Evolutionary conservation across 352 stramenopile species (phyloP).

Genomic region (Phytophthora hybrid): DNA sequence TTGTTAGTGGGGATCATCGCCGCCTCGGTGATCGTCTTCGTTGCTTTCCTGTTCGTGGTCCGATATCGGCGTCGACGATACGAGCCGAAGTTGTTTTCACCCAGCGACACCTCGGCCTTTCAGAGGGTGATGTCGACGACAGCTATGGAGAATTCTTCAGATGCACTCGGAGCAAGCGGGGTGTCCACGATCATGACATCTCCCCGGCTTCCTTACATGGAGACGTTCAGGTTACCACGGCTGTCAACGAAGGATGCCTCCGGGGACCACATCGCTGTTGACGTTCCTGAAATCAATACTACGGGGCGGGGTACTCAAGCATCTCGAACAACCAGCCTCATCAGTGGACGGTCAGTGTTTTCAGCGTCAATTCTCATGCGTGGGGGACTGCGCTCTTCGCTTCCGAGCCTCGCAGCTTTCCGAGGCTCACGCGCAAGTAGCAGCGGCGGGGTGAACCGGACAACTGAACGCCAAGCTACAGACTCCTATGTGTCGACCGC

Average conservation of each 20-base stretch:
- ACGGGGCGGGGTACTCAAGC: neutral
- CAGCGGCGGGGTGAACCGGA: neutral
- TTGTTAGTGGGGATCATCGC: constrained; percentile 26
- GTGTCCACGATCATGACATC: constrained; percentile 26
- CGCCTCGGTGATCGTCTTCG: constrained; percentile 21
- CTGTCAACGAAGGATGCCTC: constrained; percentile 1
- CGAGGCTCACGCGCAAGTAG: constrained; percentile 10
- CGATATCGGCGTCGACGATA: constrained; percentile 15
- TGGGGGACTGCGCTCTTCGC: constrained; percentile 15
- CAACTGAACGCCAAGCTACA: constrained; percentile 2
- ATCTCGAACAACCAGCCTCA: constrained; percentile 20
- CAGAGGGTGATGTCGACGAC: constrained; percentile 31
- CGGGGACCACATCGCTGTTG: constrained; percentile 13
- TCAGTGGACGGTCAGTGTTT: constrained; percentile 34
- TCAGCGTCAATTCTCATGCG: constrained; percentile 22
- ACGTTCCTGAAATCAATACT: constrained; percentile 12
- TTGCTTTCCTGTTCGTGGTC: constrained; percentile 29
- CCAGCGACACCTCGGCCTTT: constrained; percentile 28
- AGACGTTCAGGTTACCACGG: constrained; percentile 34
- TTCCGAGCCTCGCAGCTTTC: constrained; percentile 23
- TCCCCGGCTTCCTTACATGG: constrained; percentile 18
- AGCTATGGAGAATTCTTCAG: constrained; percentile 11
- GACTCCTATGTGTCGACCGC: constrained; percentile 14
- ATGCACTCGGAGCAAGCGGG: constrained; percentile 13
- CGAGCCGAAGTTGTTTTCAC: constrained; percentile 24